Conservation (phyloP, 1,139 yeast genomes). For the Zygotorulaspora mrakii region DNA sequence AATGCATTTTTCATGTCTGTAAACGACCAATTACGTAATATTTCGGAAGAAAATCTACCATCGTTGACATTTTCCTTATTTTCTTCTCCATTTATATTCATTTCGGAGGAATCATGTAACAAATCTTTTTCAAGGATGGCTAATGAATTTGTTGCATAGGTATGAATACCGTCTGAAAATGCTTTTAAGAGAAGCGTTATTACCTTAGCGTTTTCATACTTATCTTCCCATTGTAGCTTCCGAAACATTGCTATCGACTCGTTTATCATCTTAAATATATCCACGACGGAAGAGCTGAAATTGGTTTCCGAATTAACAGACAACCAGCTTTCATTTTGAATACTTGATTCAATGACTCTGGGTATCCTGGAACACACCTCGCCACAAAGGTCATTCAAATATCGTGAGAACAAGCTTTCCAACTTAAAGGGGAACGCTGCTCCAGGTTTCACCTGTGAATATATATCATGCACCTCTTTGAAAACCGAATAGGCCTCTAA, state of each 20-base stretch:
- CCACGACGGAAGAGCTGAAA: conserved; percentile 59
- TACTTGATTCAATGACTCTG: conserved; percentile 51
- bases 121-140: conserved; percentile 49
- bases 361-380: conserved; percentile 49
- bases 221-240: conserved; percentile 60
- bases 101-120: conserved; percentile 35
- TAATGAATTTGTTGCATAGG: conserved; percentile 50
- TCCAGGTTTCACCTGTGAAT: conserved; percentile 46
- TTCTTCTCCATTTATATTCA: conserved; percentile 33
- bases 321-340: conserved; percentile 53
- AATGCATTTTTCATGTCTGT: conserved; percentile 48
- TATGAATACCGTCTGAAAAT: conserved; percentile 57
- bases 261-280: conserved; percentile 60
- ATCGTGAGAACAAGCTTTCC: conserved; percentile 59
- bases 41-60: conserved; percentile 42
- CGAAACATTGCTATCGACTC: conserved; percentile 53
- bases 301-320: conserved; percentile 46
- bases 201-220: conserved; percentile 55
- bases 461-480: conserved; percentile 53
- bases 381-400: conserved; percentile 53
- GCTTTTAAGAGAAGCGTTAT: conserved; percentile 57
- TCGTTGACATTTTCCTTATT: conserved; percentile 34
- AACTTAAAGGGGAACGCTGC: conserved; percentile 50
- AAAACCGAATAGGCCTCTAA: conserved; percentile 56
- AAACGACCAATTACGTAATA: conserved; percentile 46